Evolutionary conservation across 768 basidiomycete genomes (phyloP).

Genomic region (Macrocybe gigantea): DNA sequence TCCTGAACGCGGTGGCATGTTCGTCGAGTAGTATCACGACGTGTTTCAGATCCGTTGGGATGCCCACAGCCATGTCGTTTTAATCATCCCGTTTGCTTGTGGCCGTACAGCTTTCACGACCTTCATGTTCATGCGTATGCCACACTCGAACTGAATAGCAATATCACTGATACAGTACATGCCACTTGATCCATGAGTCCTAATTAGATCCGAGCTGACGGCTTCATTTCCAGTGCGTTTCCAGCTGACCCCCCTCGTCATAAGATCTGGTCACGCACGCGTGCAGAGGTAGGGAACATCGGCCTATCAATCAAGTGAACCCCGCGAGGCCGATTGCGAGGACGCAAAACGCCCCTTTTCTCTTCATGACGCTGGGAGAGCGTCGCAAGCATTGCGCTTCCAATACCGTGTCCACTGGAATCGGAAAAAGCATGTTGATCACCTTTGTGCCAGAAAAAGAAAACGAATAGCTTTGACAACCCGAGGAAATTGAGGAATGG

Average conservation of each 20-base stretch:
- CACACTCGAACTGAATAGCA: background rate
- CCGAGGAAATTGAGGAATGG: background rate
- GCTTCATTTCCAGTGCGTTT: too few relatives aligned
- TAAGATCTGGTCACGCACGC: background rate
- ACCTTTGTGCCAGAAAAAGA: background rate
- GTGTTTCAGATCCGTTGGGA: background rate
- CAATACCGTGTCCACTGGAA: background rate
- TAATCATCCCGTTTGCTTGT: too few relatives aligned
- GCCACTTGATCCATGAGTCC: background rate
- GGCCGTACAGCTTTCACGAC: background rate
- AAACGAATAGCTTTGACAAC: background rate
- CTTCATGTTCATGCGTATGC: background rate
- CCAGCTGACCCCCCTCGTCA: too few relatives aligned
- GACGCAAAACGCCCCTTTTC: background rate
- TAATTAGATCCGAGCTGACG: too few relatives aligned
- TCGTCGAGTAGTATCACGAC: conserved; percentile 18
- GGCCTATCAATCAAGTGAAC: background rate
- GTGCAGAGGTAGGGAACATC: background rate
- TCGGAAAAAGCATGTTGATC: background rate
- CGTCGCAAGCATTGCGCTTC: background rate
- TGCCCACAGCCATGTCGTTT: background rate
- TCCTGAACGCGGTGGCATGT: conserved; percentile 24
- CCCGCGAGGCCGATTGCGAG: background rate
- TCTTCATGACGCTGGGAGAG: background rate
- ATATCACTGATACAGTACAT: background rate